These are phyloP conservation scores for Stachybotrys elegans DNA, from an alignment of 2,329 filamentous ascomycete genomes.

Conservation along the genomic window DNA sequence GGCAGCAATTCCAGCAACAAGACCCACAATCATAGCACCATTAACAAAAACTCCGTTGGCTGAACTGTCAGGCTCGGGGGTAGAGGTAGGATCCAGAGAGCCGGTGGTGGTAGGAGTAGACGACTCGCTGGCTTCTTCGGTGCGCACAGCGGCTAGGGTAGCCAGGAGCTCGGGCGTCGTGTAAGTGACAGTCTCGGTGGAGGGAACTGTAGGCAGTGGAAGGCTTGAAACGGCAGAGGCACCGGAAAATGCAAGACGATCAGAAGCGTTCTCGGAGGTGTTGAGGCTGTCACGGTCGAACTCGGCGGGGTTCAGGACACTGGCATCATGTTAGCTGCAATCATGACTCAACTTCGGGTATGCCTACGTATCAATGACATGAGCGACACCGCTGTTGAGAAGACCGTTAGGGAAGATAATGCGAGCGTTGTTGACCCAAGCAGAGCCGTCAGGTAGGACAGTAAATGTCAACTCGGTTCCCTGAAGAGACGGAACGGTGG, in stretches of 20 bases:
- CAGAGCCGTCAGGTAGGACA: constrained; percentile 2
- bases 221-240: neutral
- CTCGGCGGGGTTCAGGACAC: neutral
- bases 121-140: no score
- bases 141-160: neutral
- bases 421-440: constrained; percentile 1
- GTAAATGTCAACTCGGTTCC: constrained; percentile 1
- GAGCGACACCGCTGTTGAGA: constrained; percentile 2
- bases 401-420: constrained; percentile 1
- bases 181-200: neutral
- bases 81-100: no score
- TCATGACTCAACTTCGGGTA: neutral
- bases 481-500: constrained; percentile 1
- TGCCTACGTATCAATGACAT: constrained; percentile 1
- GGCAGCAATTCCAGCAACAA: no score
- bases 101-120: no score
- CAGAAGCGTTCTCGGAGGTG: neutral
- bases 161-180: neutral
- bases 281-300: neutral
- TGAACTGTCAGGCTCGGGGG: no score
- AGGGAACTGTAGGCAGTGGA: neutral
- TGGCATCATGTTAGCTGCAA: no score
- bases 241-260: neutral
- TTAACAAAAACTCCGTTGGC: no score
- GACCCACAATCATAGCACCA: no score